Evolutionary conservation across 1,284 basidiomycete genomes (phyloP).

Genomic region (Microbotryum silenes-acaulis): DNA sequence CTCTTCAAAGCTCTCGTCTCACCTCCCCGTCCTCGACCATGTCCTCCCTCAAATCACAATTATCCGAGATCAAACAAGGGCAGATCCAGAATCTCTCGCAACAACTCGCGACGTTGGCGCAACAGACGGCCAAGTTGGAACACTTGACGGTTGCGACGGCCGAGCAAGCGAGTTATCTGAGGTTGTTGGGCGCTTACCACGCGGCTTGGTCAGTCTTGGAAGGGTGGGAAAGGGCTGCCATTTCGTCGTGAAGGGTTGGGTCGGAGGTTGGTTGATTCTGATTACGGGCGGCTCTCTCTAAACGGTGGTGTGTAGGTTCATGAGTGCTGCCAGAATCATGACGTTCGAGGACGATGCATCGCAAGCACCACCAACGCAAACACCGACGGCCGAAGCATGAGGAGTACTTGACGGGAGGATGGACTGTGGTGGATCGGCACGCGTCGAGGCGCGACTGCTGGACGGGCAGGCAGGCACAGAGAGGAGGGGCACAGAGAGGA

Average conservation of each 20-base stretch:
- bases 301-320: constrained; percentile 13
- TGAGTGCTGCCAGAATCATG: constrained; percentile 21
- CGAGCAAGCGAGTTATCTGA: constrained; percentile 29
- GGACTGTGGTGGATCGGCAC: too few relatives aligned
- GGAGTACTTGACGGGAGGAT: too few relatives aligned
- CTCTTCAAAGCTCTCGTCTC: too few relatives aligned
- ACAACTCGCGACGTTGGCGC: constrained; percentile 13
- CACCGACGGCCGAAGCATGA: too few relatives aligned
- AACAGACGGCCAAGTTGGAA: constrained; percentile 20
- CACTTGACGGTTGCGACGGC: constrained; percentile 18
- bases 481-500: too few relatives aligned
- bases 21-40: too few relatives aligned
- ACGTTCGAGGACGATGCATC: background rate
- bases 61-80: constrained; percentile 5
- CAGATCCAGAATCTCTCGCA: constrained; percentile 20
- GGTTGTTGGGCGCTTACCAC: constrained; percentile 20
- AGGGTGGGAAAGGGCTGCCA: too few relatives aligned
- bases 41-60: background rate
- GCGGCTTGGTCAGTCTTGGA: constrained; percentile 20
- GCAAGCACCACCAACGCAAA: background rate
- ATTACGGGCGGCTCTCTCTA: background rate
- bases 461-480: too few relatives aligned
- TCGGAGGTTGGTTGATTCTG: background rate
- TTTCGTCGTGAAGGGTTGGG: background rate
- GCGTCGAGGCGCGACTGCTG: too few relatives aligned